These are phyloP conservation scores for Eragrostis tef DNA, from an alignment of 202 grass and related monocot species.

Conservation along the genomic window DNA sequence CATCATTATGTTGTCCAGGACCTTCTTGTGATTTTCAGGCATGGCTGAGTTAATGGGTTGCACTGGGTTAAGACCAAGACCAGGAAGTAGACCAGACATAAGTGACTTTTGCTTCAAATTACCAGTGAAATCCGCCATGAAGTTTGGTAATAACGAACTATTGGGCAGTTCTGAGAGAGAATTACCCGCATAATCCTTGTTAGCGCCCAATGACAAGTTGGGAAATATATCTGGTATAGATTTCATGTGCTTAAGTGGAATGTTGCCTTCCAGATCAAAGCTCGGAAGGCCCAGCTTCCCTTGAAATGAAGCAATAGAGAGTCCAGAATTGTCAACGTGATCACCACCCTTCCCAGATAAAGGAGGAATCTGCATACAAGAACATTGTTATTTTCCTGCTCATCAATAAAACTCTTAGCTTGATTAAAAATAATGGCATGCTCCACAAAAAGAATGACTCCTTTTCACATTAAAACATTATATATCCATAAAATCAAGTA, in stretches of 20 bases:
- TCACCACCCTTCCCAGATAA: conserved; percentile 61
- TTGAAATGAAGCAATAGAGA: conserved; percentile 80
- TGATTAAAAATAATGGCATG: conserved; percentile 22
- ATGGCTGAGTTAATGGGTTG: conserved; percentile 70
- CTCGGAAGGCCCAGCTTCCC: conserved; percentile 87
- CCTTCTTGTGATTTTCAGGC: conserved; percentile 92
- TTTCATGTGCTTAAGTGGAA: conserved; percentile 64
- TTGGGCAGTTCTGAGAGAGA: conserved; percentile 74
- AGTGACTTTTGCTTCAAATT: conserved; percentile 71
- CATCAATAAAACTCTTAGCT: conserved; percentile 1
- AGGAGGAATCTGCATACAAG: conserved; percentile 70
- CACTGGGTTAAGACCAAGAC: conserved; percentile 62
- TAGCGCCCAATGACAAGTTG: conserved; percentile 56
- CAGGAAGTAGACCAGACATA: conserved; percentile 71
- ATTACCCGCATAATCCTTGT: conserved; percentile 56
- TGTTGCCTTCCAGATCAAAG: conserved; percentile 64
- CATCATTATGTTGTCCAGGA: conserved; percentile 91
- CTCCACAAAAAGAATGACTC: conserved; percentile 30
- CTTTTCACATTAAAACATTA: neutral
- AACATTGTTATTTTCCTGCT: conserved; percentile 36
- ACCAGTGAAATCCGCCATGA: conserved; percentile 60
- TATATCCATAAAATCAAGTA: conserved; percentile 24
- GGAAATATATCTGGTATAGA: conserved; percentile 73
- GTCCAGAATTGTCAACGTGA: conserved; percentile 55
- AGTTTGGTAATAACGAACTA: conserved; percentile 76